Conservation (phyloP, 495 filamentous ascomycete genomes). For the Chaetomium tenue region DNA sequence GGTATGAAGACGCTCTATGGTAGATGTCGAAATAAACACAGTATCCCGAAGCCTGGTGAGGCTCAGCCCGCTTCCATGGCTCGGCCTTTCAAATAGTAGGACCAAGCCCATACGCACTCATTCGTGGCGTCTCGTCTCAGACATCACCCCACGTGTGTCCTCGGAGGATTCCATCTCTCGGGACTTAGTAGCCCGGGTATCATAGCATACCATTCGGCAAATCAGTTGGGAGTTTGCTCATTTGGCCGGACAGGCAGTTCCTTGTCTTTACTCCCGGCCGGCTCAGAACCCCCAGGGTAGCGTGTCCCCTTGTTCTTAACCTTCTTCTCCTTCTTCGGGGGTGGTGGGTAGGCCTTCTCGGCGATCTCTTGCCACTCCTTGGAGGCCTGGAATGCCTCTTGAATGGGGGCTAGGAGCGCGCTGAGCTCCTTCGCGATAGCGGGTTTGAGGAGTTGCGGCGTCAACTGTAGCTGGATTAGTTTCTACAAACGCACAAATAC, state of each 20-base stretch:
- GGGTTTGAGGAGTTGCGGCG: slow-evolving; percentile 79
- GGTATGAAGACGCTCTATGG: too few species aligned
- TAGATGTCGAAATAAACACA: too few species aligned
- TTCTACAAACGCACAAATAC: background rate
- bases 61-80: too few species aligned
- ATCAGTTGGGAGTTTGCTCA: slow-evolving; percentile 16
- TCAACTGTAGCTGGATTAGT: slow-evolving; percentile 55
- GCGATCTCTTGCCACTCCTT: slow-evolving; percentile 79
- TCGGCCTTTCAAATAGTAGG: too few species aligned
- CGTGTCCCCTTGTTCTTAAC: slow-evolving; percentile 65
- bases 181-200: background rate
- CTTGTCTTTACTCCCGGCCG: slow-evolving; percentile 10
- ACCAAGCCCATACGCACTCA: too few species aligned
- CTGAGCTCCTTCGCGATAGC: slow-evolving; percentile 69
- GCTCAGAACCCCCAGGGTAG: slow-evolving; percentile 39
- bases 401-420: slow-evolving; percentile 71
- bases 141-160: background rate
- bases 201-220: background rate
- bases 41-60: too few species aligned
- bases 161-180: background rate
- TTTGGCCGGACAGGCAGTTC: slow-evolving; percentile 21
- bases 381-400: slow-evolving; percentile 63
- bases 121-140: background rate
- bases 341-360: slow-evolving; percentile 55
- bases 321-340: slow-evolving; percentile 31